Percentiles rank a stretch among this genome's conserved stretches.
These are phyloP conservation scores for Phanerochaete carnosa DNA, from an alignment of 768 basidiomycete species.

Conservation along the genomic window DNA sequence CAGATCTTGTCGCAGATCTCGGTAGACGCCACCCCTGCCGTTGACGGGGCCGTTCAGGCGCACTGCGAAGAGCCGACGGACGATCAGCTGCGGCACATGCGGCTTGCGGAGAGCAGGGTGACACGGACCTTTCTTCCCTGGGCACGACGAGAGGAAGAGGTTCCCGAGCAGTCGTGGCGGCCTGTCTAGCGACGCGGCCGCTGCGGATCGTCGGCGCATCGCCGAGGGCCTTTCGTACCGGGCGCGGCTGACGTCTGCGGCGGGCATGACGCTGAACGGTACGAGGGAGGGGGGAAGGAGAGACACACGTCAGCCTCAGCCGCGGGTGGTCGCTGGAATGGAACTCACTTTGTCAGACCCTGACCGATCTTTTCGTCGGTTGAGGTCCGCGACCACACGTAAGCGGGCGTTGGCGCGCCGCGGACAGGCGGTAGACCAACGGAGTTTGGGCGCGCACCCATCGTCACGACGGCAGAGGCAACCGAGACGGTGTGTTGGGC, in stretches of 20 bases:
- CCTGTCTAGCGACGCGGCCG: neutral
- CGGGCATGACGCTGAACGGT: neutral
- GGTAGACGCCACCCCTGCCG: constrained; percentile 78
- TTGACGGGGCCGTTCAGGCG: constrained; percentile 71
- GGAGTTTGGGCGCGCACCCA: neutral
- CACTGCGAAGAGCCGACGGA: constrained; percentile 36
- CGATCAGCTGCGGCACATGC: neutral
- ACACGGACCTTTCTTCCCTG: constrained; percentile 82
- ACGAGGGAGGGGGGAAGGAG: neutral
- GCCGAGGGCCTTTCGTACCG: neutral
- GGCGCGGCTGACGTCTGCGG: neutral
- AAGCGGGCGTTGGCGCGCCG: neutral
- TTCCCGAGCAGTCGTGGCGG: constrained; percentile 61
- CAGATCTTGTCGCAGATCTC: constrained; percentile 78
- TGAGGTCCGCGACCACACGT: neutral
- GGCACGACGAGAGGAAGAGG: constrained; percentile 84
- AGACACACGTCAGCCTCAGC: neutral
- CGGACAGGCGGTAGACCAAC: neutral
- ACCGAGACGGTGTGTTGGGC: neutral
- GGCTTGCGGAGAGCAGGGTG: neutral
- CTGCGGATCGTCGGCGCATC: neutral
- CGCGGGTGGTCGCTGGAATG: neutral
- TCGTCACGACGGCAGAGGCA: neutral
- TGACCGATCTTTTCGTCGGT: neutral
- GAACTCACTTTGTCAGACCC: neutral